phyloP scores from a whole-genome alignment of 306 rosid species.

The Inga leiocalycina region DNA sequence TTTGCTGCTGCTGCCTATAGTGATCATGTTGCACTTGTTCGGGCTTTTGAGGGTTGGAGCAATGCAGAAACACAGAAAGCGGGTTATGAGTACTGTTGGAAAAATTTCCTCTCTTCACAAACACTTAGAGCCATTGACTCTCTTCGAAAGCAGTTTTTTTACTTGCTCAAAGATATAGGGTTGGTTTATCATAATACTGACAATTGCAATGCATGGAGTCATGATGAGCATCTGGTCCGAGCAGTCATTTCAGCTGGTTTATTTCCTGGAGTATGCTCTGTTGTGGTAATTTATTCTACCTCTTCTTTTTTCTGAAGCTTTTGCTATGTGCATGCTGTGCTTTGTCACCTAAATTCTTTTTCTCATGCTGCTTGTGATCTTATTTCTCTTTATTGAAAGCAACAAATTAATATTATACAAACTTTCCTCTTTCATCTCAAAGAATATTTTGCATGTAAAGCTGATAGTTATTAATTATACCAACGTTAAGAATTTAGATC shows the following conservation, averaged over 20 bases:
- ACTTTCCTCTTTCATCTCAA: neutral
- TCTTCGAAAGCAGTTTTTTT: slow-evolving; percentile 76
- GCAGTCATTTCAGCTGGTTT: slow-evolving; percentile 88
- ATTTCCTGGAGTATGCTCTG: slow-evolving; percentile 92
- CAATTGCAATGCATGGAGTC: slow-evolving; percentile 63
- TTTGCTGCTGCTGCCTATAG: slow-evolving; percentile 71
- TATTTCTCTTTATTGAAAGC: slow-evolving; percentile 7
- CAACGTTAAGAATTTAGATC: neutral
- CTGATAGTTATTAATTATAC: neutral
- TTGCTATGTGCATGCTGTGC: slow-evolving; percentile 33
- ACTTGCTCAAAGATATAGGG: slow-evolving; percentile 82
- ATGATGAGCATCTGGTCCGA: slow-evolving; percentile 72
- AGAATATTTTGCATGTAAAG: neutral
- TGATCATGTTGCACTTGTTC: slow-evolving; percentile 89
- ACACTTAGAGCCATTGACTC: slow-evolving; percentile 91
- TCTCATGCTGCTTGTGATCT: slow-evolving; percentile 16
- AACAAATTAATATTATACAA: neutral
- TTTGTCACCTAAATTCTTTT: slow-evolving; percentile 13
- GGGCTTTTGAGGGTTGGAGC: slow-evolving; percentile 93
- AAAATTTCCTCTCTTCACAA: slow-evolving; percentile 82
- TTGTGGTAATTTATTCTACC: slow-evolving; percentile 64
- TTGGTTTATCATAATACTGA: slow-evolving; percentile 65
- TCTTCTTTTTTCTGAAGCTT: slow-evolving; percentile 52
- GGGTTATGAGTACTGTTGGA: slow-evolving; percentile 96
- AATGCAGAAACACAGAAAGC: slow-evolving; percentile 76